Evolutionary conservation across 768 basidiomycete species (phyloP).

Genomic region (Boletus eberwhitei): DNA sequence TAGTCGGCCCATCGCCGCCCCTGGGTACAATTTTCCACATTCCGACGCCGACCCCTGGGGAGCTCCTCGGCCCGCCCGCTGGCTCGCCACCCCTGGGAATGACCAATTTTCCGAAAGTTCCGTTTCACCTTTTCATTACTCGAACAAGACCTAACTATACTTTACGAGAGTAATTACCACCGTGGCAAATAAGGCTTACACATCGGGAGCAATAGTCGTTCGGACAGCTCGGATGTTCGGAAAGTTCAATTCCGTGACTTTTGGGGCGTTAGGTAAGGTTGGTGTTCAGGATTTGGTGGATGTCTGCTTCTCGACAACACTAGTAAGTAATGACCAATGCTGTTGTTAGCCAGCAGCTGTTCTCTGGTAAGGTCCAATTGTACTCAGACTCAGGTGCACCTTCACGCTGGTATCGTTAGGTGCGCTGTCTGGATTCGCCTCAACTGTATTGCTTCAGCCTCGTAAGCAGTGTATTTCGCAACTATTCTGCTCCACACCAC

Average conservation of each 20-base stretch:
- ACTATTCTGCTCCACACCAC: background rate
- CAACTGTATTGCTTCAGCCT: constrained; percentile 73
- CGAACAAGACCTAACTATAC: too few species aligned
- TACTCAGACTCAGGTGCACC: background rate
- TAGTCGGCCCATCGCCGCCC: background rate
- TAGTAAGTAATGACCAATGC: constrained; percentile 22
- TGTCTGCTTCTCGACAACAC: too few species aligned
- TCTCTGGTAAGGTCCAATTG: constrained; percentile 21
- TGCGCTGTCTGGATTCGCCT: constrained; percentile 74
- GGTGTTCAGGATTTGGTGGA: too few species aligned
- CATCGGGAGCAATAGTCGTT: too few species aligned
- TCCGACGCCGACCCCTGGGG: background rate
- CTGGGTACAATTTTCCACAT: background rate
- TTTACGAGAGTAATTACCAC: too few species aligned
- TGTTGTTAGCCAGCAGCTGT: constrained; percentile 26
- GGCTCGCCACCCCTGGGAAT: background rate
- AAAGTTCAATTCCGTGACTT: too few species aligned
- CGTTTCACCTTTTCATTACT: too few species aligned
- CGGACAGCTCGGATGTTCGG: too few species aligned
- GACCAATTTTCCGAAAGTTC: too few species aligned
- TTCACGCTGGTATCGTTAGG: constrained; percentile 38
- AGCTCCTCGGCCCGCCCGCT: background rate
- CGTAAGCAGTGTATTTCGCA: constrained; percentile 41
- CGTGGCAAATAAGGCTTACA: too few species aligned
- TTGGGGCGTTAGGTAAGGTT: too few species aligned